Percentiles rank a stretch among this genome's conserved stretches.
These are phyloP conservation scores for Pseudogymnoascus sp. DNA, from an alignment of 2,329 filamentous ascomycete species.

Conservation along the genomic window DNA sequence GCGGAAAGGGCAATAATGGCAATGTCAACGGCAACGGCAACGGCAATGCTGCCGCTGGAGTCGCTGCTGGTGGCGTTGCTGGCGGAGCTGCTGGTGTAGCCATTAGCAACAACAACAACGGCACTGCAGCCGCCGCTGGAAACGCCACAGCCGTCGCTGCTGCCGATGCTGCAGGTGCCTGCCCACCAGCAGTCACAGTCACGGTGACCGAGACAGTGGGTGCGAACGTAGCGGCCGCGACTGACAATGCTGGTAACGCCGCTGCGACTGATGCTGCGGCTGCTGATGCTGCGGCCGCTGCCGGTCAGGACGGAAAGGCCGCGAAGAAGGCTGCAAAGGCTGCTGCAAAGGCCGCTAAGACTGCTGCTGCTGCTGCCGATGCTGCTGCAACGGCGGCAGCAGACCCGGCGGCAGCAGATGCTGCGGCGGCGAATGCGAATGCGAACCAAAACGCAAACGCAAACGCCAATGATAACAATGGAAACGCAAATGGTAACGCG, in stretches of 20 bases:
- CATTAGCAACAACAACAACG: not conserved
- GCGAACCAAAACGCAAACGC: not conserved
- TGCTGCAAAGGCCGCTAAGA: not conserved
- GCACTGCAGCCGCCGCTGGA: not conserved
- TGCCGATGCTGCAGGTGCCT: conserved; percentile 5
- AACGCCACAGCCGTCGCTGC: not conserved
- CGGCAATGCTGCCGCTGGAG: not conserved
- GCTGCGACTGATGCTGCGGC: not conserved
- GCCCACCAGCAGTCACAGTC: conserved; percentile 1
- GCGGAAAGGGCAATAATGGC: not conserved
- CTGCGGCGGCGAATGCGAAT: not conserved
- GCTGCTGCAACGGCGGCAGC: not conserved
- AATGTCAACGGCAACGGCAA: not conserved
- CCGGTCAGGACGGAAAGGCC: not conserved
- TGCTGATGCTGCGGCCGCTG: not conserved
- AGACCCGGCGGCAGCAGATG: not conserved
- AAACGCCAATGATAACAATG: conserved; percentile 12
- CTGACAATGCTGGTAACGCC: not conserved
- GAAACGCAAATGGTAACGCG: not conserved
- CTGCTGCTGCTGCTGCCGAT: not conserved
- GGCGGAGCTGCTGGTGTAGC: not conserved
- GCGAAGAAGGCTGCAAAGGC: not conserved
- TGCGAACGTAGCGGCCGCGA: not conserved
- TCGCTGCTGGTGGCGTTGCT: not conserved
- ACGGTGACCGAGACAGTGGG: not conserved